Evolutionary conservation across 2,329 filamentous ascomycete genomes (phyloP), one percentile per base, ranked within the genome.

Genomic region (Trichoderma simmonsii): DNA sequence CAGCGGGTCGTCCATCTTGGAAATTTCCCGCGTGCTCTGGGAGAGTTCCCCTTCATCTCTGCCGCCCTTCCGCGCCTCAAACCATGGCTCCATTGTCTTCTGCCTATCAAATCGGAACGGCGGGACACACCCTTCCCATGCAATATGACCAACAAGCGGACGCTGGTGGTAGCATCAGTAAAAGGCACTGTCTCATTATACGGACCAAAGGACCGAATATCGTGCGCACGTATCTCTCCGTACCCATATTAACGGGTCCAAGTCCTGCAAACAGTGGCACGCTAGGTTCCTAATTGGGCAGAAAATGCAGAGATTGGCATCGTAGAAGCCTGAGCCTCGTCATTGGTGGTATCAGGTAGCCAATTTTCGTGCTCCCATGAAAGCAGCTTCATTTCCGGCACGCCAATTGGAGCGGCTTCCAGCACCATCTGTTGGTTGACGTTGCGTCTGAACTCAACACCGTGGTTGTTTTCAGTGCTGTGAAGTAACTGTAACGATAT

Each of bases 121-220:
- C 21, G 60, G 24, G 60, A 26, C 60, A 28, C 34, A 28, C 34
- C 39, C n/a, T 24, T 65, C 32, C n/a, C 48, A 56, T 21, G 39
- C 32, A 36, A n/a, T n/a, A 66, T 8, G 34, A 36, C 59, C 32
- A 62, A 39, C 59, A 39, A 36, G 32, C 59, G 59, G 34, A 30
- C 21, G 59, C 26, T 39, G 21, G 59, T 39, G 59, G 59, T 39
- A 18, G 59, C 59, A 62, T 36, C 32, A 34, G 26, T 60, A n/a
- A 54, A 24, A 54, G 48, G 48, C 48, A 54, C 48, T 54, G 48
- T 54, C 48, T 54, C 48, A 68, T 39, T 60, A 36, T 70, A 61
- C 57, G 39, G 57, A 28, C 28, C 57, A 70, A 70, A 70, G 67
- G 67, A 62, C 67, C 67, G 67, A 70, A 61, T 70, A 62, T 62